Evolutionary conservation across 2,329 filamentous ascomycete species (phyloP).

Genomic region (Aspergillus quadrilineatus): DNA sequence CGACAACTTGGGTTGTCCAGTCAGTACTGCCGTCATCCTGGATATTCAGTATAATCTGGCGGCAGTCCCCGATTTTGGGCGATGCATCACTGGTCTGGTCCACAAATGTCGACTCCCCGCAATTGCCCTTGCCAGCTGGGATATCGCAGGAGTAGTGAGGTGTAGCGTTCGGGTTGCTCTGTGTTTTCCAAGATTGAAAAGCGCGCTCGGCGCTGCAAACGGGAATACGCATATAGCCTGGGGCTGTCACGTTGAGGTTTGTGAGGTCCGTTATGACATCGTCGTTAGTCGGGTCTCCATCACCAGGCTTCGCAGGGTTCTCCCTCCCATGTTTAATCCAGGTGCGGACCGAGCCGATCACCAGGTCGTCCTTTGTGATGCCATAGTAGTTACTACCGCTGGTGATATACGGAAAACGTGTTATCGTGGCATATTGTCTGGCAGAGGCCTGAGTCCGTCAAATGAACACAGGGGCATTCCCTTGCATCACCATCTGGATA

Average conservation of each 20-base stretch:
- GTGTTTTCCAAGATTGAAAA: constrained; percentile 32
- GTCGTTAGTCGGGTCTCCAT: constrained; percentile 25
- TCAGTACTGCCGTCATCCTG: constrained; percentile 8
- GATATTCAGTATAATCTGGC: constrained; percentile 20
- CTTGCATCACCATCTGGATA: constrained; percentile 12
- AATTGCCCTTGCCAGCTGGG: constrained; percentile 9
- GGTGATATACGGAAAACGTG: background rate
- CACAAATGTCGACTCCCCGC: constrained; percentile 12
- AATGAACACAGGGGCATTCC: background rate
- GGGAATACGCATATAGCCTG: constrained; percentile 40
- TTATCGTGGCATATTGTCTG: background rate
- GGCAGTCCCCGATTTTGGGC: constrained; percentile 16
- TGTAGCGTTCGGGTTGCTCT: constrained; percentile 16
- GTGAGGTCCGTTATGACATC: constrained; percentile 25
- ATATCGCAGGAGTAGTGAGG: constrained; percentile 17
- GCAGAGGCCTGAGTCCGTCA: background rate
- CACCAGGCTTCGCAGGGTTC: background rate
- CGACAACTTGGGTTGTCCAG: constrained; percentile 10
- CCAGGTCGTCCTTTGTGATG: background rate
- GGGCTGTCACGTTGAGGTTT: constrained; percentile 32
- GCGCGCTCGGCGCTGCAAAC: constrained; percentile 40
- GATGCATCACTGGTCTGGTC: constrained; percentile 28
- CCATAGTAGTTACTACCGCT: background rate
- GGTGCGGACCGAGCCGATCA: background rate
- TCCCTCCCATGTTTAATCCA: background rate